Percentiles rank a stretch among this genome's conserved stretches.
phyloP scores from a whole-genome alignment of 208 protist species.

The Trichomonas tenax region DNA sequence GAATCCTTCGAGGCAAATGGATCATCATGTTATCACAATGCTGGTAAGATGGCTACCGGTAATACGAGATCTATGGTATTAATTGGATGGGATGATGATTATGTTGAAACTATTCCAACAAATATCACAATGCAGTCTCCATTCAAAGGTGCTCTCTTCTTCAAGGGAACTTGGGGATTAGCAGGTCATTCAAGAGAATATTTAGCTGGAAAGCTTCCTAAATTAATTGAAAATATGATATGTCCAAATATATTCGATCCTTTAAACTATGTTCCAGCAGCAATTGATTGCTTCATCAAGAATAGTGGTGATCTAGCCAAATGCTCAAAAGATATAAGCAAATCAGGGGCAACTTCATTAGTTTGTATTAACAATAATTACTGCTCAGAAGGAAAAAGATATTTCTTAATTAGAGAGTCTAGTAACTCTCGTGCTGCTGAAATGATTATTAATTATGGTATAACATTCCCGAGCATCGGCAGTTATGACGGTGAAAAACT shows the following conservation, averaged over 20 bases:
- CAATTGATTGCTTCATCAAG: background rate
- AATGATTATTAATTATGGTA: background rate
- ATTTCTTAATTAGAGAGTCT: background rate
- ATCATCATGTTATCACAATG: background rate
- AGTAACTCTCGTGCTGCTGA: background rate
- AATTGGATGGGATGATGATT: background rate
- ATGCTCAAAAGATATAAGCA: background rate
- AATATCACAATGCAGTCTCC: background rate
- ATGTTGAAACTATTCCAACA: background rate
- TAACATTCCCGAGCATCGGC: background rate
- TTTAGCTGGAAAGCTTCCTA: background rate
- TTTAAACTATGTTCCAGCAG: background rate
- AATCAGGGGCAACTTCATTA: background rate
- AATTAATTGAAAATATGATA: background rate
- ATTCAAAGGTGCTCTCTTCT: background rate
- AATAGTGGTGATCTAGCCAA: background rate
- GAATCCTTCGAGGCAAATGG: background rate
- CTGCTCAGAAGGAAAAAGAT: background rate
- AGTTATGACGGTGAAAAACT: background rate
- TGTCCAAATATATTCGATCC: background rate
- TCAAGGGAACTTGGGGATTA: background rate
- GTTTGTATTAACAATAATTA: background rate
- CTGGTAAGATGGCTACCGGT: background rate
- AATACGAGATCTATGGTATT: background rate
- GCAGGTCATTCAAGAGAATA: background rate